Percentiles rank a stretch among this genome's conserved stretches.
Conservation (phyloP, 306 rosid species). For the Senna tora region DNA sequence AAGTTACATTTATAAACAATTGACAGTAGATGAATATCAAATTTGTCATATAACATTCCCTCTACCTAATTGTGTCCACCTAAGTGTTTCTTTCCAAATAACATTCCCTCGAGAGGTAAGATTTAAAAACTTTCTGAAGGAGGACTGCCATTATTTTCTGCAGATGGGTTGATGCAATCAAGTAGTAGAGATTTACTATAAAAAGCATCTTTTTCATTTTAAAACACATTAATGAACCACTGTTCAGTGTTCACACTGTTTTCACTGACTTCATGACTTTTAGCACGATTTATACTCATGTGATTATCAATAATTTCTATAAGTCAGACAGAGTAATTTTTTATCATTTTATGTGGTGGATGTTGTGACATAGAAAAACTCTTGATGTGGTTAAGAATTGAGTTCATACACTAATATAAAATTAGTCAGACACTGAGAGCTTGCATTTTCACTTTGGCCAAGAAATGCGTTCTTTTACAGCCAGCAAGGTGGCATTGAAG, state of each 20-base stretch:
- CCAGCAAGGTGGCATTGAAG: slow-evolving; percentile 13
- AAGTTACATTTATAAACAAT: no score
- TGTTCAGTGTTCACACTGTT: no score
- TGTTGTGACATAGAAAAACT: slow-evolving; percentile 1
- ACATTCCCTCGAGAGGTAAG: neutral
- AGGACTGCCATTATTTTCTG: slow-evolving; percentile 1
- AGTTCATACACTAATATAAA: slow-evolving; percentile 4
- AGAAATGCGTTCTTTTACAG: slow-evolving; percentile 17
- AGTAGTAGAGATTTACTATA: neutral
- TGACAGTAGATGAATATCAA: no score
- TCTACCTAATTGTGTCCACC: no score
- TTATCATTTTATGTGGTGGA: neutral
- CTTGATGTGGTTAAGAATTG: slow-evolving; percentile 3
- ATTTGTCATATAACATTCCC: no score
- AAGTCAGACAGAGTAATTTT: slow-evolving; percentile 20
- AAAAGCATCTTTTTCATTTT: neutral
- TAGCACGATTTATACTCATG: slow-evolving; percentile 9
- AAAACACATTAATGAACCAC: neutral
- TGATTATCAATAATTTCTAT: slow-evolving; percentile 8
- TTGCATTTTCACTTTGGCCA: slow-evolving; percentile 13
- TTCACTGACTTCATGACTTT: neutral
- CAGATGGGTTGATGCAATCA: slow-evolving; percentile 2
- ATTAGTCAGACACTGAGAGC: slow-evolving; percentile 1
- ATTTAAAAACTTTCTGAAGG: slow-evolving; percentile 2
- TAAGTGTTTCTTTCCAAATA: no score